phyloP scores from a whole-genome alignment of 1,139 yeast genomes.

The Geotrichum bryndzae region DNA sequence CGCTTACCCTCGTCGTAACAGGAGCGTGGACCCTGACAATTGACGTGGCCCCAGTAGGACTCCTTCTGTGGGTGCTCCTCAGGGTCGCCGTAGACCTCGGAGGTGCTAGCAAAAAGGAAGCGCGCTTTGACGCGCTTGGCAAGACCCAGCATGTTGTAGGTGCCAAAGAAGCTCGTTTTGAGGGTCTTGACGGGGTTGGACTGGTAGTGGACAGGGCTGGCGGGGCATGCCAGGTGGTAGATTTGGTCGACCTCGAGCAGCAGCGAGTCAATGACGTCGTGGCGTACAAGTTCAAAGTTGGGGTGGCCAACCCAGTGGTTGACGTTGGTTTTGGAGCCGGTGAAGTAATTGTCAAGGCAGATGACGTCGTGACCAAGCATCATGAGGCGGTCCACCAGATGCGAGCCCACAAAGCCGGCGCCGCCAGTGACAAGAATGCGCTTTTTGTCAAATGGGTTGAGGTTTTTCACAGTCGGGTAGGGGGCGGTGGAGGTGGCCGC shows the following conservation, averaged over 20 bases:
- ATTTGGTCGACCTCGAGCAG: conserved; percentile 28
- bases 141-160: conserved; percentile 29
- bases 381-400: conserved; percentile 26
- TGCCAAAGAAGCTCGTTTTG: conserved; percentile 28
- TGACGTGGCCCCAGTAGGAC: conserved; percentile 29
- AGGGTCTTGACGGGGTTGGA: conserved; percentile 28
- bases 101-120: conserved; percentile 26
- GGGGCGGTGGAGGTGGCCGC: background rate
- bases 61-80: conserved; percentile 29
- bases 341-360: conserved; percentile 27
- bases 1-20: conserved; percentile 31
- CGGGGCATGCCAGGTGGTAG: conserved; percentile 29
- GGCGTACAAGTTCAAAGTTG: conserved; percentile 27
- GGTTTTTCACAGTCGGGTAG: conserved; percentile 21
- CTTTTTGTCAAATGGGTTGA: conserved; percentile 25
- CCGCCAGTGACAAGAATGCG: conserved; percentile 27
- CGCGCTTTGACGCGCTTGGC: conserved; percentile 29
- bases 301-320: conserved; percentile 30
- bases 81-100: conserved; percentile 30
- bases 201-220: conserved; percentile 29
- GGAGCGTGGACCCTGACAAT: conserved; percentile 27
- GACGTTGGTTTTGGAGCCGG: conserved; percentile 27
- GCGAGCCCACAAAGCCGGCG: conserved; percentile 29
- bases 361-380: conserved; percentile 26
- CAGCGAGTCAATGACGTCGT: conserved; percentile 27